Evolutionary conservation across 164 flowering plant species (phyloP).

Genomic region (Macadamia integrifolia): DNA sequence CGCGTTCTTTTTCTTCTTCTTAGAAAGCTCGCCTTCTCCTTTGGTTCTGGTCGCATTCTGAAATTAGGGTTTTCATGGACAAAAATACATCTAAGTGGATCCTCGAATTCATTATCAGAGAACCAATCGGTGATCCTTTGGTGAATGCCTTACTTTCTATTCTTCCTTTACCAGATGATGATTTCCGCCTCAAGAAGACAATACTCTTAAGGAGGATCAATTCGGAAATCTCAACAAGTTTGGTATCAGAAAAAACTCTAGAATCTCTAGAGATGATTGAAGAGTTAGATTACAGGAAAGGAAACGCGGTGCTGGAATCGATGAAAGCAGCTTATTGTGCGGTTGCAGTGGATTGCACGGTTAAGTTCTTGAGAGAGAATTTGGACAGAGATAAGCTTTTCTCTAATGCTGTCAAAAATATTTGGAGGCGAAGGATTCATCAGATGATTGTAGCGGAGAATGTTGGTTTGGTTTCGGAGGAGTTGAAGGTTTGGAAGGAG

Average conservation of each 20-base stretch:
- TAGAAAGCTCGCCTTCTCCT: background rate
- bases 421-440: slow-evolving; percentile 50
- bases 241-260: slow-evolving; percentile 38
- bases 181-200: slow-evolving; percentile 27
- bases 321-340: slow-evolving; percentile 50
- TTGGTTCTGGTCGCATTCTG: no score
- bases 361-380: slow-evolving; percentile 27
- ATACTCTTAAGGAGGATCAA: slow-evolving; percentile 36
- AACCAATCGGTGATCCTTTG: slow-evolving; percentile 21
- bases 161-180: slow-evolving; percentile 30
- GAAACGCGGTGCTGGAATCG: slow-evolving; percentile 19
- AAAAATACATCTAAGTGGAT: slow-evolving; percentile 34
- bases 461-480: slow-evolving; percentile 33
- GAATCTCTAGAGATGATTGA: slow-evolving; percentile 37
- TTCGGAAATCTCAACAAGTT: slow-evolving; percentile 22
- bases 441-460: slow-evolving; percentile 23
- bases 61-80: slow-evolving; percentile 27
- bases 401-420: slow-evolving; percentile 38
- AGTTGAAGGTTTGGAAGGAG: slow-evolving; percentile 27
- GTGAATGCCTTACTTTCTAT: slow-evolving; percentile 15
- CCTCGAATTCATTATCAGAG: slow-evolving; percentile 49
- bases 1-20: no score
- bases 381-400: slow-evolving; percentile 17
- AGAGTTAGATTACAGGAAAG: slow-evolving; percentile 25
- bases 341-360: slow-evolving; percentile 52